These are phyloP conservation scores for Bipolaris gigantea DNA, from an alignment of 2,329 filamentous ascomycete species.

Conservation along the genomic window DNA sequence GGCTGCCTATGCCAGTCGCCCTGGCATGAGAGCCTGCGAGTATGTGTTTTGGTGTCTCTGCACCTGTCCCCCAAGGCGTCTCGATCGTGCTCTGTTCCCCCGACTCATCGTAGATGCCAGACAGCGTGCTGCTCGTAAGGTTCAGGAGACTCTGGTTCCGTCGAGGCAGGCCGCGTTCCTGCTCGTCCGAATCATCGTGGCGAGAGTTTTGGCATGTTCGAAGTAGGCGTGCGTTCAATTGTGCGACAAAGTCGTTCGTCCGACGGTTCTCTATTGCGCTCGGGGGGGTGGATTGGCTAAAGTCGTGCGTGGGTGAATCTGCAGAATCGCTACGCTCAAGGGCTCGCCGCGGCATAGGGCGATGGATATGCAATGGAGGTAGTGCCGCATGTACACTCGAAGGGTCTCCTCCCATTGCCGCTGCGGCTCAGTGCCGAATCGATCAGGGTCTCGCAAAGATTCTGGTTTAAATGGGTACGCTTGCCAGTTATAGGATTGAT, in stretches of 20 bases:
- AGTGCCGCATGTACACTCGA: slow-evolving; percentile 27
- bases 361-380: slow-evolving; percentile 39
- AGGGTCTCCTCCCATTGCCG: slow-evolving; percentile 36
- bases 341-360: slow-evolving; percentile 44
- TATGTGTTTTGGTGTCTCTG: slow-evolving; percentile 62
- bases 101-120: slow-evolving; percentile 76
- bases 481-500: not conserved
- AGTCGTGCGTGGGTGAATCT: slow-evolving; percentile 33
- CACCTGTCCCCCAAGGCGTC: slow-evolving; percentile 79
- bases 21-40: slow-evolving; percentile 20
- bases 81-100: slow-evolving; percentile 55
- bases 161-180: slow-evolving; percentile 40
- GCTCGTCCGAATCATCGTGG: slow-evolving; percentile 25
- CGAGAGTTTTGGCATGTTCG: slow-evolving; percentile 30
- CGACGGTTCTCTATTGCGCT: slow-evolving; percentile 25
- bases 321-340: slow-evolving; percentile 32
- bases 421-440: slow-evolving; percentile 9
- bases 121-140: slow-evolving; percentile 84
- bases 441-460: slow-evolving; percentile 9
- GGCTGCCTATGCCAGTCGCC: slow-evolving; percentile 30
- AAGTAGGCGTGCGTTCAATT: slow-evolving; percentile 42
- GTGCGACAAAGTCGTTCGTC: slow-evolving; percentile 41
- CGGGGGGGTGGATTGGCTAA: slow-evolving; percentile 24
- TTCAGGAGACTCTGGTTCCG: slow-evolving; percentile 80
- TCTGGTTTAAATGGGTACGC: slow-evolving; percentile 4